Conservation (phyloP, 2,329 filamentous ascomycete species). For the Podosphaera aphanis region DNA sequence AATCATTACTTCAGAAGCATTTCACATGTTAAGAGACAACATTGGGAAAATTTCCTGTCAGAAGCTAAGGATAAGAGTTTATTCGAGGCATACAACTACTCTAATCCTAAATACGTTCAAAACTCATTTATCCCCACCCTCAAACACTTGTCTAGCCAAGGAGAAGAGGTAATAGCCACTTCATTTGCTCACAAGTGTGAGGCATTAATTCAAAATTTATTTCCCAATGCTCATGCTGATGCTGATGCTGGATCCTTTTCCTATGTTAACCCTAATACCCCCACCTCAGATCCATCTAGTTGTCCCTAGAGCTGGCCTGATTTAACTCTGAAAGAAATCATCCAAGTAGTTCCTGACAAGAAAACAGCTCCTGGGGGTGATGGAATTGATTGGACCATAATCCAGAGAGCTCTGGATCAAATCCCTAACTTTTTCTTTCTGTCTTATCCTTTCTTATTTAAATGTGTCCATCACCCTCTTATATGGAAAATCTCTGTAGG, state of each 20-base stretch:
- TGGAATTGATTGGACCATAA: too few relatives aligned
- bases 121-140: too few relatives aligned
- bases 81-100: neutral
- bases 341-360: too few relatives aligned
- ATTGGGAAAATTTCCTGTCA: neutral
- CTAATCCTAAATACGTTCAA: neutral
- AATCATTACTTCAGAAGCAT: neutral
- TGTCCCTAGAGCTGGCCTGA: too few relatives aligned
- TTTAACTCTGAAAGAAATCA: too few relatives aligned
- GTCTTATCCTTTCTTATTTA: neutral
- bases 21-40: neutral
- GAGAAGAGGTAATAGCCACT: neutral
- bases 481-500: constrained; percentile 1
- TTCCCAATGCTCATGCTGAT: neutral
- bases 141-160: too few relatives aligned
- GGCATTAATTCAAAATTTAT: neutral
- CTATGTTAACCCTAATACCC: too few relatives aligned
- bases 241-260: too few relatives aligned
- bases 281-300: too few relatives aligned
- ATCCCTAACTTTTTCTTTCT: too few relatives aligned
- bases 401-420: too few relatives aligned
- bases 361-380: too few relatives aligned
- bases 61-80: neutral
- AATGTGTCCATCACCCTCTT: neutral
- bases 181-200: neutral